Evolutionary conservation across 768 basidiomycete species (phyloP).

Genomic region (Lactifluus volemus): DNA sequence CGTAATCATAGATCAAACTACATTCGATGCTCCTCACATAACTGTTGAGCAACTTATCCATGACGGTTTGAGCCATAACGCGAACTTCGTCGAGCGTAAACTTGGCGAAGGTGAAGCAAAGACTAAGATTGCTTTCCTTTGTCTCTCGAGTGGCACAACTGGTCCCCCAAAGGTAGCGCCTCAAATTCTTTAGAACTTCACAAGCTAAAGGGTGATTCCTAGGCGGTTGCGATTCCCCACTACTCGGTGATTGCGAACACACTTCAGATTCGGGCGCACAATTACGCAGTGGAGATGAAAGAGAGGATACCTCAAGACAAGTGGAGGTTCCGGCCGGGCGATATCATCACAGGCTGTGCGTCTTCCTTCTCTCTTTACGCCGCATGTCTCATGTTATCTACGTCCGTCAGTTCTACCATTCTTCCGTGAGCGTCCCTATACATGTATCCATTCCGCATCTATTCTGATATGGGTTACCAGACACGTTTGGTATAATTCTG

Average conservation of each 20-base stretch:
- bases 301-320: conserved; percentile 27
- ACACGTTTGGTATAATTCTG: conserved; percentile 34
- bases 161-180: conserved; percentile 33
- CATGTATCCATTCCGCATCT: background rate
- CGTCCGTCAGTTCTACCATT: conserved; percentile 22
- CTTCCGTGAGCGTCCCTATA: conserved; percentile 22
- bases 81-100: conserved; percentile 10
- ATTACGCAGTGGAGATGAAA: conserved; percentile 26
- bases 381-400: background rate
- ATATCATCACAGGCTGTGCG: conserved; percentile 48
- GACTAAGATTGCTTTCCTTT: conserved; percentile 54
- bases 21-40: conserved; percentile 1
- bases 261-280: conserved; percentile 21
- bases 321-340: conserved; percentile 43
- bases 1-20: conserved; percentile 9
- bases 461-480: conserved; percentile 26
- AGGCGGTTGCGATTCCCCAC: conserved; percentile 64
- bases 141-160: conserved; percentile 70
- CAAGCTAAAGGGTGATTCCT: conserved; percentile 22
- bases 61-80: conserved; percentile 2
- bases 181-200: conserved; percentile 20
- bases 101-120: conserved; percentile 24
- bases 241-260: conserved; percentile 50
- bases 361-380: background rate
- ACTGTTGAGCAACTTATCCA: conserved; percentile 9